Evolutionary conservation across 2,329 filamentous ascomycete genomes (phyloP).

Genomic region (Venturia aucupariae): DNA sequence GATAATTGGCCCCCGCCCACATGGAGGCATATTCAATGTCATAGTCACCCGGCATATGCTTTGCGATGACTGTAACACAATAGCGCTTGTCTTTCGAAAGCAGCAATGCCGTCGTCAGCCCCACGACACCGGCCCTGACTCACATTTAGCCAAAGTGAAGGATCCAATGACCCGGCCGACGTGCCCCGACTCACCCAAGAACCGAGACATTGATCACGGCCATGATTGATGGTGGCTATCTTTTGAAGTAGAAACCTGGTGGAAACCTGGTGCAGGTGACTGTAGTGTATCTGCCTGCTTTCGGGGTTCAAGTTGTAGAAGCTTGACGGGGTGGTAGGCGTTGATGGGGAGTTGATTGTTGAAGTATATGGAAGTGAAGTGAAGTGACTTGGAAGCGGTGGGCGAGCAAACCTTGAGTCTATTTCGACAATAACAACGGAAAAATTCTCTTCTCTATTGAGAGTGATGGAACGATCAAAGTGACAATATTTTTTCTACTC

Average conservation of each 20-base stretch:
- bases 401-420: not conserved
- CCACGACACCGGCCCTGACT: slow-evolving; percentile 53
- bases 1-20: slow-evolving; percentile 39
- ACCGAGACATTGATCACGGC: slow-evolving; percentile 13
- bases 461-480: not conserved
- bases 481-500: no score
- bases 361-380: not conserved
- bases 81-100: slow-evolving; percentile 48
- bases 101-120: slow-evolving; percentile 55
- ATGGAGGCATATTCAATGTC: slow-evolving; percentile 84
- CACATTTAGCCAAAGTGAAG: not conserved
- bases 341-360: not conserved
- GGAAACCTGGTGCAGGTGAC: not conserved
- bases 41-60: slow-evolving; percentile 91
- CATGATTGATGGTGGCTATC: not conserved
- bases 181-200: slow-evolving; percentile 11
- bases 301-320: not conserved
- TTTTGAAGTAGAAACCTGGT: not conserved
- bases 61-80: slow-evolving; percentile 63
- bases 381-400: not conserved
- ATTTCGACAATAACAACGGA: not conserved
- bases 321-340: not conserved
- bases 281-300: not conserved
- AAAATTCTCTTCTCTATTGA: not conserved
- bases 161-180: not conserved